Percentiles rank a stretch among this genome's conserved stretches.
Evolutionary conservation across 768 basidiomycete species (phyloP).

Genomic region (Boletus vermiculosoides): DNA sequence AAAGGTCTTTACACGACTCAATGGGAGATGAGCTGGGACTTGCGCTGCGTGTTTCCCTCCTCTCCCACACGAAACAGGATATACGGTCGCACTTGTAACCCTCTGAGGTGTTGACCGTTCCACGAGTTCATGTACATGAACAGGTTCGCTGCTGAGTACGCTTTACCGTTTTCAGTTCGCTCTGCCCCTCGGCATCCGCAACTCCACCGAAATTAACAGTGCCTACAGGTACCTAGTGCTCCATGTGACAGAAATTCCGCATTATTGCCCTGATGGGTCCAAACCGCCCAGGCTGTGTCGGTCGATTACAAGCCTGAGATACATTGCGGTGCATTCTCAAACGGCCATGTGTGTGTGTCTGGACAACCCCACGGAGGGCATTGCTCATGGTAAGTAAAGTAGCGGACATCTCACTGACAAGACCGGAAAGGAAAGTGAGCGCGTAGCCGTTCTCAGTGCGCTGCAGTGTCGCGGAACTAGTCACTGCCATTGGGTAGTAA

Average conservation of each 20-base stretch:
- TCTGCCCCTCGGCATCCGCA: background rate
- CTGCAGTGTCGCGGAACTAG: slow-evolving; percentile 10
- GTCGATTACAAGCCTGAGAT: slow-evolving; percentile 4
- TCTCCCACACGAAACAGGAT: background rate
- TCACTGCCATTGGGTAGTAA: background rate
- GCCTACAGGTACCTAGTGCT: background rate
- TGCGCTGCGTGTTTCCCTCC: background rate
- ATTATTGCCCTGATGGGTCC: background rate
- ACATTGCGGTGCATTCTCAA: background rate
- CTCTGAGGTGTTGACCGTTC: background rate
- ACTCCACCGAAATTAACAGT: slow-evolving; percentile 2
- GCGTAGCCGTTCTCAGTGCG: slow-evolving; percentile 8
- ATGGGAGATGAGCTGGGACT: background rate
- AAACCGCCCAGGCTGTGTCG: background rate
- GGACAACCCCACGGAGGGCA: background rate
- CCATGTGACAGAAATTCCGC: background rate
- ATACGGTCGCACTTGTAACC: background rate
- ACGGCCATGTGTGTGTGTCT: background rate
- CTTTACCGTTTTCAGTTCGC: background rate
- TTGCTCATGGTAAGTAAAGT: background rate
- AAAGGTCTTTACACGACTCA: background rate
- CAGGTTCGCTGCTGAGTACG: background rate
- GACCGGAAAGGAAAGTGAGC: slow-evolving; percentile 10
- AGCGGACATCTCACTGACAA: background rate
- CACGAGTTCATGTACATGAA: background rate